Evolutionary conservation across 192 early-diverging fungal genomes (phyloP).

Genomic region (Backusella circina): DNA sequence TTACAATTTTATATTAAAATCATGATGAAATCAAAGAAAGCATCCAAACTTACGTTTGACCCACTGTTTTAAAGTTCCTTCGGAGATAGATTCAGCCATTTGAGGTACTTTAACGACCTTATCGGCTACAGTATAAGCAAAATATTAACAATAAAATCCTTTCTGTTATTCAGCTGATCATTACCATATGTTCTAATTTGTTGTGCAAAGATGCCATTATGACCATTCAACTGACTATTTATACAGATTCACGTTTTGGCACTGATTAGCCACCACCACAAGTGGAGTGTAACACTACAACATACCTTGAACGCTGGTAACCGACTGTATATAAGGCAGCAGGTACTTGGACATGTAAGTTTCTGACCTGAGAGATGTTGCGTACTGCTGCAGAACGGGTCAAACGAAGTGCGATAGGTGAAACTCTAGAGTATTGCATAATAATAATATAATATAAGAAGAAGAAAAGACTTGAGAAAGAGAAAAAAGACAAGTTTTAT

Average conservation of each 20-base stretch:
- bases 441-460: constrained; percentile 6
- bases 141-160: background rate
- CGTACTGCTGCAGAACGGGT: constrained; percentile 13
- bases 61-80: constrained; percentile 96
- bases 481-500: background rate
- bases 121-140: constrained; percentile 52
- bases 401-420: constrained; percentile 1
- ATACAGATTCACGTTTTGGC: background rate
- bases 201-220: background rate
- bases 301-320: constrained; percentile 25
- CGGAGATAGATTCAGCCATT: constrained; percentile 98
- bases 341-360: constrained; percentile 27
- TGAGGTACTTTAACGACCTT: constrained; percentile 92
- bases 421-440: constrained; percentile 15
- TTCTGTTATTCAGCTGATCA: background rate
- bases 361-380: constrained; percentile 21
- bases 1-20: background rate
- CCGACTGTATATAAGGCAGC: constrained; percentile 17
- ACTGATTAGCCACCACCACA: background rate
- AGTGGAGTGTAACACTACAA: too few relatives aligned
- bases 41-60: constrained; percentile 74
- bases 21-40: background rate
- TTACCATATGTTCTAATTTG: constrained; percentile 24
- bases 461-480: background rate
- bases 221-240: background rate